Evolutionary conservation across 352 stramenopile species (phyloP), one percentile per base, ranked within the genome.

Genomic region (Phytopythium boreale): DNA sequence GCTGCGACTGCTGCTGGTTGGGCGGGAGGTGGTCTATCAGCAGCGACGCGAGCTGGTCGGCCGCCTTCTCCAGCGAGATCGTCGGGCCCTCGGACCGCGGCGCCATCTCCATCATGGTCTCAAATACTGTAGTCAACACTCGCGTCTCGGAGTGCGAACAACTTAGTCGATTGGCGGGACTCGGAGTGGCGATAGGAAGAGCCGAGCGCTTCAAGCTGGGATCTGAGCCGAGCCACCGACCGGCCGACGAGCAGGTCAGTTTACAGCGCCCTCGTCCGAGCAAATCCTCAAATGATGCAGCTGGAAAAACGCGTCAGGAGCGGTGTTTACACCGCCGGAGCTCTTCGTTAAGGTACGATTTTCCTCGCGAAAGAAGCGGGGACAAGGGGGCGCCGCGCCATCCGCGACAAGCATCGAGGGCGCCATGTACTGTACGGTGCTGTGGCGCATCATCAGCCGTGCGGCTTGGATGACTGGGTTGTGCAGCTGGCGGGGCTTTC

Each of bases 31-130:
- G 55, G 19, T 60, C 55, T 17, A n/a, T 14, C 36, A 59, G 53
- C 29, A 59, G 53, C 53, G 53, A 24, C 20, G 53, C 53, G 31
- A 59, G 53, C 22, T 60, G 55, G 55, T 60, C 55, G 36, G 55
- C 55, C 22, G 55, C 55, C 55, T 60, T 60, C 34, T 60, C 55
- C n/a, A 50, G 20, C 55, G 36, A 51, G 26, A 50, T 34, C 20
- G 22, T 49, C n/a, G 55, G 55, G 0, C 55, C 39, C n/a, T 20
- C 39, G 37, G 22, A 20, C n/a, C 55, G n/a, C 11, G 37, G n/a
- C 55, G 37, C 15, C 36, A 24, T 36, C 55, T 60, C 37, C 34
- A 60, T 60, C 34, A 50, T 34, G 22, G 34, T 49, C 27, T 11
- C 1, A 8, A 5, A n/a, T n/a, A n/a, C n/a, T n/a, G n/a, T n/a